Conservation (phyloP, 2,329 filamentous ascomycete species). For the Pezicula radicicola region DNA sequence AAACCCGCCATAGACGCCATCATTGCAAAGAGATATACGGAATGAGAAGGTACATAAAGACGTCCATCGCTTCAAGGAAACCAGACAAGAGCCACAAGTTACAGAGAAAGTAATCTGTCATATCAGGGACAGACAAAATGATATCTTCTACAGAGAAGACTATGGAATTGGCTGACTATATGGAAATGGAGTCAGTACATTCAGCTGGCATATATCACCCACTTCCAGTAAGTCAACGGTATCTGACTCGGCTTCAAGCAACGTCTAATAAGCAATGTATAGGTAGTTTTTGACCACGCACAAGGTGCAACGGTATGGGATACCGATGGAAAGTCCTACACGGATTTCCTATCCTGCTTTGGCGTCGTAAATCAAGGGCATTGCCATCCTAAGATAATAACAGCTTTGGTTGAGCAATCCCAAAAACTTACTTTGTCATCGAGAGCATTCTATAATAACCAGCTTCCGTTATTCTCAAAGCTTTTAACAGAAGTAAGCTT, state of each 20-base stretch:
- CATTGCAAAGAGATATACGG: not conserved
- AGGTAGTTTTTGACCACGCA: not conserved
- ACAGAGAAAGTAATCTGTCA: not conserved
- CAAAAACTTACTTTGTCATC: not conserved
- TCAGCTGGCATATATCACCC: not conserved
- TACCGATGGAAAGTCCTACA: not conserved
- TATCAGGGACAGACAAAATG: not conserved
- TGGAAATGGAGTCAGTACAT: not conserved
- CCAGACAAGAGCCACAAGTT: no score
- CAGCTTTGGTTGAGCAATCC: not conserved
- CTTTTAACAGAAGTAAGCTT: not conserved
- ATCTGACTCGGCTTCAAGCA: not conserved
- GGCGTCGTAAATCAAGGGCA: not conserved
- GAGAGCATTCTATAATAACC: not conserved
- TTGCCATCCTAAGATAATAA: not conserved
- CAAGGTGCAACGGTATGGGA: not conserved
- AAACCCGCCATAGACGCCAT: not conserved
- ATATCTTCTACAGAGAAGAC: not conserved
- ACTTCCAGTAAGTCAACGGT: not conserved
- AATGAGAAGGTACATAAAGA: not conserved
- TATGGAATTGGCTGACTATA: not conserved
- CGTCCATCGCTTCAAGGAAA: not conserved
- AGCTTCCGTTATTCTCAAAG: not conserved
- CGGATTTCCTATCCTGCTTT: not conserved
- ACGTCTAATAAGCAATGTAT: no score